Evolutionary conservation across 2,329 filamentous ascomycete genomes (phyloP).

Genomic region (Whalleya microplaca): DNA sequence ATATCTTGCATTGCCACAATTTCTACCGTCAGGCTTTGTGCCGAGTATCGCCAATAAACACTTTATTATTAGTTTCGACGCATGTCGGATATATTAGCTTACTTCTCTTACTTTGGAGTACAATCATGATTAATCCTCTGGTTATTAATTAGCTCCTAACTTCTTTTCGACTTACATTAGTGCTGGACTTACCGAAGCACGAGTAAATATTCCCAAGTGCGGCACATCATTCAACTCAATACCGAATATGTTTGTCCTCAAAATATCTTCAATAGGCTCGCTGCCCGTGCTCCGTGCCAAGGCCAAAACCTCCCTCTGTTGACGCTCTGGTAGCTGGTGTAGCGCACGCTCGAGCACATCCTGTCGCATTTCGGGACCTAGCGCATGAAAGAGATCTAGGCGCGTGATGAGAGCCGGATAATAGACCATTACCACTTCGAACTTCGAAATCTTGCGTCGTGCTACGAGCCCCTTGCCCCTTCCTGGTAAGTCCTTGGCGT

Average conservation of each 20-base stretch:
- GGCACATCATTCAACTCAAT: slow-evolving; percentile 21
- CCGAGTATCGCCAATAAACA: slow-evolving; percentile 22
- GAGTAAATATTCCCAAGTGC: slow-evolving; percentile 13
- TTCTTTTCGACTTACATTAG: background rate
- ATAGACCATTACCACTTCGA: slow-evolving; percentile 19
- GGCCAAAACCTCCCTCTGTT: slow-evolving; percentile 8
- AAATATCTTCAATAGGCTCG: slow-evolving; percentile 20
- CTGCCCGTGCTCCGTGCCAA: slow-evolving; percentile 14
- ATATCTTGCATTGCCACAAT: slow-evolving; percentile 22
- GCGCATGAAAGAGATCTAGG: slow-evolving; percentile 13
- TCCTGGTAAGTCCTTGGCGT: slow-evolving; percentile 7
- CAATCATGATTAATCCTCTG: slow-evolving; percentile 26
- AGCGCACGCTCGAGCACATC: slow-evolving; percentile 20
- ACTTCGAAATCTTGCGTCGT: slow-evolving; percentile 12
- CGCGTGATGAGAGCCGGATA: slow-evolving; percentile 16
- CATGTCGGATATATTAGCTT: background rate
- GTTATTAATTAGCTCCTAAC: background rate
- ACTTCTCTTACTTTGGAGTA: slow-evolving; percentile 16
- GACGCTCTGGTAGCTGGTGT: slow-evolving; percentile 14
- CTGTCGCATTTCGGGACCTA: slow-evolving; percentile 12
- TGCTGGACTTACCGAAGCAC: slow-evolving; percentile 15
- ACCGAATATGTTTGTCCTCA: slow-evolving; percentile 23
- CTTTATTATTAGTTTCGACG: slow-evolving; percentile 5
- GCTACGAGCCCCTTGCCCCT: slow-evolving; percentile 22
- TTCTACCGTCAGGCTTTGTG: slow-evolving; percentile 13